phyloP scores from a whole-genome alignment of 2,329 filamentous ascomycete species.

The Alternaria triticina region DNA sequence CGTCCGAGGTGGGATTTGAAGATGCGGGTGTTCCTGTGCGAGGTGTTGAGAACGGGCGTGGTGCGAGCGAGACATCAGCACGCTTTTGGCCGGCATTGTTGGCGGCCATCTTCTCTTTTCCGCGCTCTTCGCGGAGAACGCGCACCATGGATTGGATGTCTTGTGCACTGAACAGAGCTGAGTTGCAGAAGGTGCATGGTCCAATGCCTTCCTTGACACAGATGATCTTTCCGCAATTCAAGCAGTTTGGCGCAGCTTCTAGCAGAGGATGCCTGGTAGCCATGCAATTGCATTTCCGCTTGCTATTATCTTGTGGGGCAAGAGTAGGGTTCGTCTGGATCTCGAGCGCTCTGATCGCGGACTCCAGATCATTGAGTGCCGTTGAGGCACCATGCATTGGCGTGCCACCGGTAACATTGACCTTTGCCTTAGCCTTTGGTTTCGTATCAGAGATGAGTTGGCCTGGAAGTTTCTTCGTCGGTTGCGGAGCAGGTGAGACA shows the following conservation, averaged over 20 bases:
- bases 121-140: constrained; percentile 82
- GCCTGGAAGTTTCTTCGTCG: constrained; percentile 67
- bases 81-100: constrained; percentile 75
- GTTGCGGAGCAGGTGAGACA: constrained; percentile 53
- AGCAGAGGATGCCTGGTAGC: constrained; percentile 87
- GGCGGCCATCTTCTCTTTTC: constrained; percentile 81
- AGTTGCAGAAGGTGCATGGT: constrained; percentile 88
- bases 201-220: constrained; percentile 94
- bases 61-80: constrained; percentile 68
- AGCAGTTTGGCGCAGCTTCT: constrained; percentile 89
- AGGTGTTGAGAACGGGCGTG: constrained; percentile 63
- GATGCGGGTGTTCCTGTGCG: constrained; percentile 43
- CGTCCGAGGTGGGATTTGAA: constrained; percentile 46
- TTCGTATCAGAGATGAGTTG: constrained; percentile 80
- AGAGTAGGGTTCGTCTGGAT: constrained; percentile 87
- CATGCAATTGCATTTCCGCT: constrained; percentile 84
- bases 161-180: constrained; percentile 70
- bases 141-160: constrained; percentile 87
- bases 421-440: constrained; percentile 64
- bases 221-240: constrained; percentile 91
- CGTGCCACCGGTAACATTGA: constrained; percentile 76
- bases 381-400: constrained; percentile 84
- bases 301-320: constrained; percentile 59
- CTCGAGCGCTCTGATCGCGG: constrained; percentile 87
- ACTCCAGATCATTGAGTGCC: constrained; percentile 70